Percentiles rank a stretch among this genome's conserved stretches.
phyloP scores from a whole-genome alignment of 129 eudicot genomes.

The Silybum marianum region DNA sequence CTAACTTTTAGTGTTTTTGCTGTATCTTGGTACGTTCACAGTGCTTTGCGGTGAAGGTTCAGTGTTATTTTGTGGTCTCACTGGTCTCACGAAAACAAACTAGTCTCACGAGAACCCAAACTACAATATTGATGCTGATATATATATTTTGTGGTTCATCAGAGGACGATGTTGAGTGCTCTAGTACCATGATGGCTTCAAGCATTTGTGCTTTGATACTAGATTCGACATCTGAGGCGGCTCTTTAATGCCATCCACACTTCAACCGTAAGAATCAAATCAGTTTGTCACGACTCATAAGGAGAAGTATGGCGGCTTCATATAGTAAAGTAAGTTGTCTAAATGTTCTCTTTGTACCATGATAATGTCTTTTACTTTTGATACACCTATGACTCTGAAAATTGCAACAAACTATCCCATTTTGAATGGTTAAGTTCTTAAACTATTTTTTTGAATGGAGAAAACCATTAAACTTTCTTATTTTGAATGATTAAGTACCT shows the following conservation, averaged over 20 bases:
- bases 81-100: not conserved
- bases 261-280: conserved; percentile 35
- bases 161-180: conserved; percentile 46
- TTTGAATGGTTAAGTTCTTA: no score
- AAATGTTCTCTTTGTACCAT: not conserved
- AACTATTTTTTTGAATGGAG: no score
- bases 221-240: conserved; percentile 69
- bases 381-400: not conserved
- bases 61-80: not conserved
- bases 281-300: conserved; percentile 59
- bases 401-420: not conserved
- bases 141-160: conserved; percentile 27
- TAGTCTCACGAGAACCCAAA: not conserved
- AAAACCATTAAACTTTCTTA: no score
- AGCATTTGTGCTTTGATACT: conserved; percentile 79
- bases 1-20: not conserved
- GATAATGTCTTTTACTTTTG: not conserved
- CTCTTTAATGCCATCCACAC: conserved; percentile 54
- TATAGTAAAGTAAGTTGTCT: conserved; percentile 52
- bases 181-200: conserved; percentile 84
- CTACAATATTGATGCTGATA: not conserved
- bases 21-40: not conserved
- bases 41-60: not conserved
- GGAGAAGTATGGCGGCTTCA: conserved; percentile 56
- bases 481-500: no score